Percentiles rank a stretch among this genome's conserved stretches.
Conservation (phyloP, 148 eudicot genomes). For the Tetragonia tetragonoides region DNA sequence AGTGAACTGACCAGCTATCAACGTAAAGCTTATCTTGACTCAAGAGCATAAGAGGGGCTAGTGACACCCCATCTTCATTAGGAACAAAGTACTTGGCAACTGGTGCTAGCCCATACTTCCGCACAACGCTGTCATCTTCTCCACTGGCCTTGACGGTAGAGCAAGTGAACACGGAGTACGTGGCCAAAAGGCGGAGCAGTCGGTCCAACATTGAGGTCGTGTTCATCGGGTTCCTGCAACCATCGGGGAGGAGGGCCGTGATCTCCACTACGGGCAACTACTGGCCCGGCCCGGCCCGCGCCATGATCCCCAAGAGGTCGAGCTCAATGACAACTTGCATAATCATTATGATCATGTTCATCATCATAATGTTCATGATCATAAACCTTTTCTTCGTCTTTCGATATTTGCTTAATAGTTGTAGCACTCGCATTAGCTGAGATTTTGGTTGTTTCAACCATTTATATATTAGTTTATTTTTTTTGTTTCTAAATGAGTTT, state of each 20-base stretch:
- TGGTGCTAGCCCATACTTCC: slow-evolving; percentile 27
- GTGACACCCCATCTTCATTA: slow-evolving; percentile 18
- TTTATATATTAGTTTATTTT: too few relatives aligned
- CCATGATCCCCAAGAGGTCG: slow-evolving; percentile 22
- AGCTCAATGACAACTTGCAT: slow-evolving; percentile 27
- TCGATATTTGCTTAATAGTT: too few relatives aligned
- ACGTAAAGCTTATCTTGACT: not conserved
- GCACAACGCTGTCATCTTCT: not conserved
- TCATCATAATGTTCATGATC: too few relatives aligned
- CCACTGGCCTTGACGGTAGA: not conserved
- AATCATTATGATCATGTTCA: slow-evolving; percentile 31
- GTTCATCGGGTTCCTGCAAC: not conserved
- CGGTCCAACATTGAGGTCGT: slow-evolving; percentile 28
- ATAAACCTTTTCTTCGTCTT: too few relatives aligned
- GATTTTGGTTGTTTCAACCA: too few relatives aligned
- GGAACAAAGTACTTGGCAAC: slow-evolving; percentile 23
- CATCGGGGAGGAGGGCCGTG: slow-evolving; percentile 10
- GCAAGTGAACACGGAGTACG: slow-evolving; percentile 15
- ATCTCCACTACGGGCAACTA: slow-evolving; percentile 17
- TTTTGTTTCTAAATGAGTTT: too few relatives aligned
- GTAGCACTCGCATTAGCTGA: too few relatives aligned
- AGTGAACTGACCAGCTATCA: slow-evolving; percentile 9
- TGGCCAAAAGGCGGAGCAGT: slow-evolving; percentile 22
- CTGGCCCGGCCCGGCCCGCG: slow-evolving; percentile 17
- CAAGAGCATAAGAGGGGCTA: slow-evolving; percentile 19